Conservation (phyloP, 2,329 filamentous ascomycete species). For the Cordyceps cicadae region DNA sequence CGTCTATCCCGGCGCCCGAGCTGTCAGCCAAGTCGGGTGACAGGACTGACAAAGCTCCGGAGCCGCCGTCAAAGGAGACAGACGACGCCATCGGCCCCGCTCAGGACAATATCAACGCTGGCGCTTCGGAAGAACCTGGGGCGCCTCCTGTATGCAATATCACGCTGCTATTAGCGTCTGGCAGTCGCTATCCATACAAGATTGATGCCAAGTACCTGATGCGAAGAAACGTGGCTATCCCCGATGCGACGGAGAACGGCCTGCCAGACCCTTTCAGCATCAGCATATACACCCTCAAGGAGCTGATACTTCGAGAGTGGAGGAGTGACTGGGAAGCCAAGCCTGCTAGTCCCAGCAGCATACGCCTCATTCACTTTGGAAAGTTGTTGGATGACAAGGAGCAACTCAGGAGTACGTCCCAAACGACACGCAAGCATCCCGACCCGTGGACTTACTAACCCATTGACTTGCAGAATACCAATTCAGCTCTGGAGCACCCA, state of each 20-base stretch:
- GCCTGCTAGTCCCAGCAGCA: constrained; percentile 78
- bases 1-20: constrained; percentile 13
- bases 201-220: constrained; percentile 79
- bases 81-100: constrained; percentile 35
- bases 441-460: background rate
- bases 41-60: constrained; percentile 21
- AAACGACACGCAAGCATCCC: constrained; percentile 7
- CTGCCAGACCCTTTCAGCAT: constrained; percentile 75
- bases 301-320: constrained; percentile 91
- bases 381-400: constrained; percentile 86
- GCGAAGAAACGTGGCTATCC: constrained; percentile 70
- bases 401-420: constrained; percentile 64
- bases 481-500: constrained; percentile 64
- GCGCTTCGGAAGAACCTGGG: constrained; percentile 23
- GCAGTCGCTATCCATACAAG: constrained; percentile 79
- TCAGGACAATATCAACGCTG: constrained; percentile 32
- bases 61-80: constrained; percentile 23
- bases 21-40: constrained; percentile 21
- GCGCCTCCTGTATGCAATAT: constrained; percentile 54
- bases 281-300: constrained; percentile 88
- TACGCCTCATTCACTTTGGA: constrained; percentile 86
- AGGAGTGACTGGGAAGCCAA: constrained; percentile 82
- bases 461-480: constrained; percentile 56
- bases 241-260: constrained; percentile 52
- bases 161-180: constrained; percentile 72